Evolutionary conservation across 345 rosid species (phyloP), one percentile per base, ranked within the genome.

Genomic region (Kandelia obovata): DNA sequence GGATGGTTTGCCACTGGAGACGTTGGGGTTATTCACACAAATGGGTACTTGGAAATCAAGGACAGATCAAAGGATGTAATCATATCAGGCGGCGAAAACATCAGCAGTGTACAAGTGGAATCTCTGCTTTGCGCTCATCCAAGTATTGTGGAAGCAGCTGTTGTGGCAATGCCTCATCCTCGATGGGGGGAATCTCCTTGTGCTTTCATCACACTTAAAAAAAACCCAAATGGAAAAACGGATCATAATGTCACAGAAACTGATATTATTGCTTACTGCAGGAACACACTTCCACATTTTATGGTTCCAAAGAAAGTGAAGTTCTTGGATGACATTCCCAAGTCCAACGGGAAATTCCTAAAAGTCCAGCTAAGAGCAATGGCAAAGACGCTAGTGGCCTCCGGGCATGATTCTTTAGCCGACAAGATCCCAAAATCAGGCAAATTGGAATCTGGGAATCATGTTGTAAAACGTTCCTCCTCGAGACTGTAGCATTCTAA

Each of bases 1-100:
- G 90, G 87, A 3, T 75, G 81, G 84, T 79, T 72, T 52, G 46
- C 62, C 13, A 75, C 82, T 20, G 82, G 79, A 5, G 82, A 79
- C 52, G 82, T 79, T 5, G 82, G 76, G 2, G 82, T 79, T 7
- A 46, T 75, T 27, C 82, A 79, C 53, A 71, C 82, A 3, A 79
- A 79, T 58, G 82, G 82, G 25, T 79, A 79, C 72, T n/a, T 79
- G 58, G 58, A 53, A 53, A 53, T 53, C 25, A 53, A 21, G 58
- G 58, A 53, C 58, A 53, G 58, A 53, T 53, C 25, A 53, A 53
- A 53, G 25, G 30, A 28, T 28, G 4, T 28, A 28, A 28, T 28
- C 2, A 0, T 28, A 28, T 28, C 30, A 28, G 30, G 30, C 30
- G 30, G 30, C 30, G 30, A 28, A 28, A 28, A 28, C 30, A 79